These are phyloP conservation scores for Claviceps sp. DNA, from an alignment of 2,329 filamentous ascomycete genomes.

Conservation along the genomic window DNA sequence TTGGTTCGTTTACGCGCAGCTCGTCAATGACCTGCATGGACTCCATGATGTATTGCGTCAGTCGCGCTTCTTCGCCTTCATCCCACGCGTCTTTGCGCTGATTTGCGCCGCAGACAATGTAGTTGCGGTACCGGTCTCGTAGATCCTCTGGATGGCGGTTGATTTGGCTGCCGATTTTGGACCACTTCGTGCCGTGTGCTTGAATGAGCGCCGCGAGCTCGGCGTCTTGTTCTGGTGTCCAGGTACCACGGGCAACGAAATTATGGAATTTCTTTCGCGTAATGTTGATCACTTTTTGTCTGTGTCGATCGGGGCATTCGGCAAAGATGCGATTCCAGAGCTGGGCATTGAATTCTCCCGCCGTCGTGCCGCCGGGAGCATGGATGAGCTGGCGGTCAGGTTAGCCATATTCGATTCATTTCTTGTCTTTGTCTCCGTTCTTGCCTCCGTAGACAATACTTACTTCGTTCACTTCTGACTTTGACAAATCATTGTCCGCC, in stretches of 20 bases:
- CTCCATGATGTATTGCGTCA: slow-evolving; percentile 39
- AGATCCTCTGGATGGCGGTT: slow-evolving; percentile 53
- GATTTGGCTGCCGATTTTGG: slow-evolving; percentile 44
- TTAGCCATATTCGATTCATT: slow-evolving; percentile 1
- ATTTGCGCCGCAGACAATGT: slow-evolving; percentile 43
- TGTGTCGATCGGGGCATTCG: slow-evolving; percentile 35
- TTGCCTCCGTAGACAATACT: slow-evolving; percentile 11
- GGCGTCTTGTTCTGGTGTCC: slow-evolving; percentile 24
- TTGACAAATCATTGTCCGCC: slow-evolving; percentile 26
- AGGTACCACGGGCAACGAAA: slow-evolving; percentile 39
- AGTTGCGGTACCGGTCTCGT: slow-evolving; percentile 58
- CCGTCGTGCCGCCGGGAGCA: slow-evolving; percentile 21
- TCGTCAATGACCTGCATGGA: slow-evolving; percentile 35
- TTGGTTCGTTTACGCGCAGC: slow-evolving; percentile 19
- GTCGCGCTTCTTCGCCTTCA: slow-evolving; percentile 41
- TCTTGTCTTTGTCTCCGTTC: neutral
- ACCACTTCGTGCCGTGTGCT: slow-evolving; percentile 40
- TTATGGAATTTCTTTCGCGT: slow-evolving; percentile 54
- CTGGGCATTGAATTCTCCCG: slow-evolving; percentile 22
- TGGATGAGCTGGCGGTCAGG: slow-evolving; percentile 20
- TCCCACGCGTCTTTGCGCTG: slow-evolving; percentile 44
- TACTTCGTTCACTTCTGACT: slow-evolving; percentile 34
- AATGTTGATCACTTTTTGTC: slow-evolving; percentile 40
- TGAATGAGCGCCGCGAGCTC: slow-evolving; percentile 23
- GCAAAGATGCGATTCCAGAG: slow-evolving; percentile 38